A percentile compares a stretch with the other conserved stretches of the same genome.
These are phyloP conservation scores for Pachyrhizus erosus DNA, from an alignment of 306 rosid genomes.

Conservation along the genomic window DNA sequence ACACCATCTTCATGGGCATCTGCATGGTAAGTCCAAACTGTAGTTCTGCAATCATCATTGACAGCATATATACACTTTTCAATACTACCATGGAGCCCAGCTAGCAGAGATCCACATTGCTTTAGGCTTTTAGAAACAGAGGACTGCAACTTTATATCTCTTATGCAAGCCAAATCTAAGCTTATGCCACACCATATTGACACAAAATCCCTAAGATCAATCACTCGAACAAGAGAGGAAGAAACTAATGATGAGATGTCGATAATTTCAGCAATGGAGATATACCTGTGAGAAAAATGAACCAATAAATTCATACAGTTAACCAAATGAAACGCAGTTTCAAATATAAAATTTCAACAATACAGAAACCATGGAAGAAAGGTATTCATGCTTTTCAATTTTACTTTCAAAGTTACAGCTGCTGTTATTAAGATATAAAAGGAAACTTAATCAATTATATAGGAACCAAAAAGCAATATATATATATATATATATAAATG, in stretches of 20 bases:
- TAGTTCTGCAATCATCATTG: conserved; percentile 79
- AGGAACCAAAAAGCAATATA: neutral
- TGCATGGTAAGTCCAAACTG: conserved; percentile 82
- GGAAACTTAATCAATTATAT: neutral
- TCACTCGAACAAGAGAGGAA: conserved; percentile 58
- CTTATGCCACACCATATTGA: conserved; percentile 72
- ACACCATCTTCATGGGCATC: conserved; percentile 63
- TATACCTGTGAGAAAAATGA: conserved; percentile 59
- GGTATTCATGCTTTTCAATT: conserved; percentile 10
- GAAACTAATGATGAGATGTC: conserved; percentile 74
- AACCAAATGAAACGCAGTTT: conserved; percentile 7
- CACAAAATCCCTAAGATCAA: conserved; percentile 81
- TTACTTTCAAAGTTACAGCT: neutral
- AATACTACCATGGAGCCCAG: conserved; percentile 59
- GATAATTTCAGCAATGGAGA: conserved; percentile 77
- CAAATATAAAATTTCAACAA: conserved; percentile 1
- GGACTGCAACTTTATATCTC: conserved; percentile 46
- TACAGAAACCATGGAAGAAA: conserved; percentile 24
- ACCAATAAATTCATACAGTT: neutral
- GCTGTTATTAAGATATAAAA: neutral
- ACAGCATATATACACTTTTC: conserved; percentile 73
- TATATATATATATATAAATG: neutral
- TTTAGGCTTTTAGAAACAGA: conserved; percentile 55
- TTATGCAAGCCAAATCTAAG: conserved; percentile 58
- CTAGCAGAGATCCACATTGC: conserved; percentile 68